These are phyloP conservation scores for Amyloporia xantha DNA, from an alignment of 768 basidiomycete species.

Conservation along the genomic window DNA sequence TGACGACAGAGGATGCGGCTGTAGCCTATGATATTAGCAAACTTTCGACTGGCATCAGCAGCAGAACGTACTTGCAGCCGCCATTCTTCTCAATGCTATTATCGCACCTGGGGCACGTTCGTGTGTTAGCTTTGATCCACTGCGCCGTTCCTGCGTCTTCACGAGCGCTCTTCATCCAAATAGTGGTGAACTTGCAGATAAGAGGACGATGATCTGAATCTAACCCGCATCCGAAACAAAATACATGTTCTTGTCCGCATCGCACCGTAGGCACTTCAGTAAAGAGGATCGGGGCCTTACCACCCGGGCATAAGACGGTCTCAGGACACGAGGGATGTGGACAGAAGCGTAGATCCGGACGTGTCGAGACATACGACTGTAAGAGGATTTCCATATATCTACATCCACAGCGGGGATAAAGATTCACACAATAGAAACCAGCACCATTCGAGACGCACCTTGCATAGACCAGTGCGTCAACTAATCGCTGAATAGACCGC, in stretches of 20 bases:
- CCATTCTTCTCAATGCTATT: conserved; percentile 99
- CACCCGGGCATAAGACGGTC: conserved; percentile 79
- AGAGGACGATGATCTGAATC: conserved; percentile 92
- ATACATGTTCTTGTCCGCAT: conserved; percentile 73
- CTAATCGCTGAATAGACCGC: conserved; percentile 47
- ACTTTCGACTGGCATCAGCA: not conserved
- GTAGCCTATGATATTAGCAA: not conserved
- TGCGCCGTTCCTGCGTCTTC: conserved; percentile 98
- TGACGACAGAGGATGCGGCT: conserved; percentile 99
- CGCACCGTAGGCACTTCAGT: conserved; percentile 83
- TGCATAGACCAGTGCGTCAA: conserved; percentile 30
- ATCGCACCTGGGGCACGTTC: conserved; percentile 90
- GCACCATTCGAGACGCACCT: conserved; percentile 5
- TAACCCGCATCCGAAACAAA: conserved; percentile 93
- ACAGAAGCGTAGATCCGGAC: conserved; percentile 81
- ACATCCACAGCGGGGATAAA: too few relatives aligned
- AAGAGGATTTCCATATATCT: conserved; percentile 67
- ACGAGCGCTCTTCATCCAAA: conserved; percentile 94
- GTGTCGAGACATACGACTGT: conserved; percentile 86
- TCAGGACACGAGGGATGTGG: conserved; percentile 92
- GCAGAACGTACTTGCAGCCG: conserved; percentile 88
- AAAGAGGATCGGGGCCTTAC: conserved; percentile 58
- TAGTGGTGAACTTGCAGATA: conserved; percentile 75
- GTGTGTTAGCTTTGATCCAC: conserved; percentile 99
- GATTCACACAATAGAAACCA: too few relatives aligned